Percentiles rank a stretch among this genome's conserved stretches.
Evolutionary conservation across 2,329 filamentous ascomycete species (phyloP).

Genomic region (Falciphora oryzae): DNA sequence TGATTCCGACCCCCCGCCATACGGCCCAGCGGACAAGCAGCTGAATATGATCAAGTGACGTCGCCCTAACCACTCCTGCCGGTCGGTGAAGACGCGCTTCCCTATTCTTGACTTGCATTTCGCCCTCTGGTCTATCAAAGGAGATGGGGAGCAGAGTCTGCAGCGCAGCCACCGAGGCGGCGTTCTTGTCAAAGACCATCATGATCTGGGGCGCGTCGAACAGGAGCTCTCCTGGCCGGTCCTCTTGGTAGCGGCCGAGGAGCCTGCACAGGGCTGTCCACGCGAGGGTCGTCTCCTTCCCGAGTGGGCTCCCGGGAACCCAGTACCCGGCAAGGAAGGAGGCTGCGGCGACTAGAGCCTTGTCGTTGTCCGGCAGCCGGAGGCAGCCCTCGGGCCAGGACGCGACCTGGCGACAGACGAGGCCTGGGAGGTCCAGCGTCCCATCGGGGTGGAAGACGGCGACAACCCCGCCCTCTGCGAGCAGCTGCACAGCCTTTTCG

Average conservation of each 20-base stretch:
- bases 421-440: slow-evolving; percentile 34
- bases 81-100: slow-evolving; percentile 41
- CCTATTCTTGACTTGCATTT: slow-evolving; percentile 40
- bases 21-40: slow-evolving; percentile 51
- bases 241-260: slow-evolving; percentile 34
- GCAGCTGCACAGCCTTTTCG: slow-evolving; percentile 39
- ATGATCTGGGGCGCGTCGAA: slow-evolving; percentile 47
- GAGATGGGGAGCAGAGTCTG: slow-evolving; percentile 30
- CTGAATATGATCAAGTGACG: slow-evolving; percentile 42
- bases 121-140: slow-evolving; percentile 14
- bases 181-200: slow-evolving; percentile 41
- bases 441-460: slow-evolving; percentile 49
- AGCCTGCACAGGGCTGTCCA: slow-evolving; percentile 49
- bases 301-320: neutral
- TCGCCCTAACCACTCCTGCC: slow-evolving; percentile 40
- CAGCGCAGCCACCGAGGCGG: slow-evolving; percentile 37
- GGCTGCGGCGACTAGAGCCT: slow-evolving; percentile 23
- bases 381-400: slow-evolving; percentile 39
- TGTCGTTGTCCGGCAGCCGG: slow-evolving; percentile 37
- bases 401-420: slow-evolving; percentile 41
- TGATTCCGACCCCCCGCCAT: slow-evolving; percentile 36
- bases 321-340: too few species aligned
- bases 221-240: slow-evolving; percentile 30
- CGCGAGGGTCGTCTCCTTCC: slow-evolving; percentile 13
- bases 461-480: slow-evolving; percentile 38